Conservation (phyloP, 305 asterid genomes). For the Striga hermonthica region DNA sequence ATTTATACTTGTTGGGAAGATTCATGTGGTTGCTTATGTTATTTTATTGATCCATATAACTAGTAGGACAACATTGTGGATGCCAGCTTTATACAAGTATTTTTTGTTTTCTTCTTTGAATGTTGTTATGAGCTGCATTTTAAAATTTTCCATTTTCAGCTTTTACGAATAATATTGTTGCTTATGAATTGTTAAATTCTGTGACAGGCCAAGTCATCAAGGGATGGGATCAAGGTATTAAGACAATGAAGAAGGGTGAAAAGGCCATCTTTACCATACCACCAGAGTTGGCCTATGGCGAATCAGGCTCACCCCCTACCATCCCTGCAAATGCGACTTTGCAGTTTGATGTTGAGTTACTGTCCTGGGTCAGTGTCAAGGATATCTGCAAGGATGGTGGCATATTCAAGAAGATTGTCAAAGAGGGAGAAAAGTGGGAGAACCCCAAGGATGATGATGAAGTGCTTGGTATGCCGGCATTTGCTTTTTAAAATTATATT, state of each 20-base stretch:
- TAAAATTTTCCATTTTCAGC: background rate
- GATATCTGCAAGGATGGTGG: slow-evolving; percentile 98
- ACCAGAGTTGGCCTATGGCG: slow-evolving; percentile 79
- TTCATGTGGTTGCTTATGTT: too few species aligned
- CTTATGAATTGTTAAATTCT: background rate
- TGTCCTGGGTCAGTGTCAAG: slow-evolving; percentile 90
- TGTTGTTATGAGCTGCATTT: too few species aligned
- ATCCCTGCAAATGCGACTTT: slow-evolving; percentile 90
- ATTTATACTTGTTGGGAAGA: too few species aligned
- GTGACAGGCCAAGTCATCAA: slow-evolving; percentile 84
- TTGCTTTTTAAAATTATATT: background rate
- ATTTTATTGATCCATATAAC: too few species aligned
- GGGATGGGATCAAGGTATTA: slow-evolving; percentile 91
- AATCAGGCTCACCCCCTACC: slow-evolving; percentile 88
- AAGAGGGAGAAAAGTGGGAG: slow-evolving; percentile 85
- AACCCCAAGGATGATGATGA: slow-evolving; percentile 88
- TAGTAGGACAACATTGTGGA: too few species aligned
- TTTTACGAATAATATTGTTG: background rate
- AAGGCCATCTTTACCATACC: slow-evolving; percentile 86
- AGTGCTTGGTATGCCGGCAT: slow-evolving; percentile 51
- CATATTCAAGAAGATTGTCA: slow-evolving; percentile 69
- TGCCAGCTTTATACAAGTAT: too few species aligned
- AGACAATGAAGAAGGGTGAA: slow-evolving; percentile 94
- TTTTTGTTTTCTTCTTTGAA: too few species aligned
- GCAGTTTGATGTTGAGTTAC: slow-evolving; percentile 81